A percentile compares a stretch with the other conserved stretches of the same genome.
These are phyloP conservation scores for Elongisporangium prolatum DNA, from an alignment of 352 stramenopile genomes.

Conservation along the genomic window DNA sequence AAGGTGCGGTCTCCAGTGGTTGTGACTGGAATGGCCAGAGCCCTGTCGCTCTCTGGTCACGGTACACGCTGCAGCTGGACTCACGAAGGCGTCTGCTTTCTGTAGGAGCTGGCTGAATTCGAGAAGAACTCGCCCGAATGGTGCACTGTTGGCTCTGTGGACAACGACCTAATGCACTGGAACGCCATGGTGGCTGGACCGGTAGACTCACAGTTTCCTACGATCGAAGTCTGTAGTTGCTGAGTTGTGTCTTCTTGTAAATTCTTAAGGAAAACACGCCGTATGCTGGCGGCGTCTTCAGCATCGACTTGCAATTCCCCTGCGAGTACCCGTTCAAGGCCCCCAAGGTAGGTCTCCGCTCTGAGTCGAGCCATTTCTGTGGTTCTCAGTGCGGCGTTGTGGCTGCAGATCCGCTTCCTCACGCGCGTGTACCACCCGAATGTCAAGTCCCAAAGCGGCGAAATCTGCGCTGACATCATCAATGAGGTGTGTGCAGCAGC, in stretches of 20 bases:
- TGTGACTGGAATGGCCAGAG: background rate
- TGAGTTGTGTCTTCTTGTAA: background rate
- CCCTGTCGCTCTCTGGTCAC: background rate
- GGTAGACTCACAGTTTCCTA: constrained; percentile 26
- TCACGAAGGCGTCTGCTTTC: background rate
- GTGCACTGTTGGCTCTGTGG: constrained; percentile 83
- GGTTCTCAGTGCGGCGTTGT: background rate
- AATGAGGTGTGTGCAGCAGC: constrained; percentile 50
- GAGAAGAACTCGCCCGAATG: constrained; percentile 88
- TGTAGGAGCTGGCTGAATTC: constrained; percentile 82
- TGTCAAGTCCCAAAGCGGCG: constrained; percentile 93
- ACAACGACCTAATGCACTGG: constrained; percentile 89
- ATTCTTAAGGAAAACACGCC: constrained; percentile 67
- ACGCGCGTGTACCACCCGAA: constrained; percentile 97
- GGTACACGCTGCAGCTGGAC: background rate
- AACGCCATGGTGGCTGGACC: constrained; percentile 87
- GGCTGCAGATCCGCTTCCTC: constrained; percentile 85
- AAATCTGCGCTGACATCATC: constrained; percentile 96
- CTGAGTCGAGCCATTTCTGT: background rate
- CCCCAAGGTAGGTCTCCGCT: constrained; percentile 47
- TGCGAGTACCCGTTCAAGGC: constrained; percentile 96
- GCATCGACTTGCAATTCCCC: constrained; percentile 94
- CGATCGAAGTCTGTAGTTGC: background rate
- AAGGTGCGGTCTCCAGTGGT: constrained; percentile 37
- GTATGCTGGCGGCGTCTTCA: constrained; percentile 90